Percentiles rank a stretch among this genome's conserved stretches.
These are phyloP conservation scores for Coccomyxa subellipsoidea DNA, from an alignment of 163 green algal genomes.

Conservation along the genomic window DNA sequence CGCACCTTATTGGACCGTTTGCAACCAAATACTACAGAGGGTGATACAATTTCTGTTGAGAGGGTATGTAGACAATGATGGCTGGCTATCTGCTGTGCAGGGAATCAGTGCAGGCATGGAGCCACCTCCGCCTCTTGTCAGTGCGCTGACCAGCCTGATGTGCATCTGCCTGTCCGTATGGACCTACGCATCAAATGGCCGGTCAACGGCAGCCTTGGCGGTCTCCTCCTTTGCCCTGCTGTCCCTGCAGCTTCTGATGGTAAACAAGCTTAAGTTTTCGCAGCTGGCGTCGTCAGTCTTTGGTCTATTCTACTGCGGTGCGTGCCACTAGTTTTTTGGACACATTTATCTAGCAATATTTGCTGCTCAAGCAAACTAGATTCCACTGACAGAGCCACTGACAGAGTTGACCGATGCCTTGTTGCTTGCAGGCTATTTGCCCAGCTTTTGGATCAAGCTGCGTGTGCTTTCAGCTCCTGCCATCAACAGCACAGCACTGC, in stretches of 20 bases:
- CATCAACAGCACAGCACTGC: constrained; percentile 33
- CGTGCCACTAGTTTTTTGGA: constrained; percentile 7
- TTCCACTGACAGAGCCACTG: too few species aligned
- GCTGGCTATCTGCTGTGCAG: not conserved
- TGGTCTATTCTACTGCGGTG: constrained; percentile 93
- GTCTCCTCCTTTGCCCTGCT: constrained; percentile 81
- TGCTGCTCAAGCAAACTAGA: too few species aligned
- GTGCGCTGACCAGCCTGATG: constrained; percentile 61
- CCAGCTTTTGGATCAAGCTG: constrained; percentile 97
- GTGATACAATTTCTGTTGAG: too few species aligned
- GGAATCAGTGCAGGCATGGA: constrained; percentile 70
- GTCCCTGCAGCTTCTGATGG: constrained; percentile 71
- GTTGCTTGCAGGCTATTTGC: constrained; percentile 84
- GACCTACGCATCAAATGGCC: constrained; percentile 55
- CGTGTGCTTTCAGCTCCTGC: constrained; percentile 59
- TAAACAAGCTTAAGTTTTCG: constrained; percentile 72
- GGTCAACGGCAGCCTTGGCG: constrained; percentile 62
- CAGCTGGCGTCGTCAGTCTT: constrained; percentile 86
- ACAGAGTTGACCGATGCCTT: too few species aligned
- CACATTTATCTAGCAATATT: too few species aligned
- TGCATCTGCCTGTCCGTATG: constrained; percentile 72
- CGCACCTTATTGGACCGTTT: not conserved
- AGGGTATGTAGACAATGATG: not conserved
- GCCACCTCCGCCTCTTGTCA: constrained; percentile 62
- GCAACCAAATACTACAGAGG: not conserved